Conservation (phyloP, 2,329 filamentous ascomycete species). For the Nemania abortiva region DNA sequence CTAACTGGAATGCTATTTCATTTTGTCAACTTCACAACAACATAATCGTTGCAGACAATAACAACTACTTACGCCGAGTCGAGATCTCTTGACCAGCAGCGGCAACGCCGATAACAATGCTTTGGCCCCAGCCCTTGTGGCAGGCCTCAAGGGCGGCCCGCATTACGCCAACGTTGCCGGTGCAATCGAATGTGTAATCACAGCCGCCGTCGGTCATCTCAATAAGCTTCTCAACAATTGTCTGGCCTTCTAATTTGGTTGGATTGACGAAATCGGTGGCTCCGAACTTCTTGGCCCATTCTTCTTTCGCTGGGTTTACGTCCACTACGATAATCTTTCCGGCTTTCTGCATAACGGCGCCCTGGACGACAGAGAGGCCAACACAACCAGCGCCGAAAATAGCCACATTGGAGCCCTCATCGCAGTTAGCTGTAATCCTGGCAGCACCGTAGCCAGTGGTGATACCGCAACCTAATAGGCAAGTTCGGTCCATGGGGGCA, state of each 20-base stretch:
- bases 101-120: constrained; percentile 96
- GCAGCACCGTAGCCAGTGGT: constrained; percentile 98
- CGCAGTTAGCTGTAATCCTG: constrained; percentile 90
- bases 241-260: constrained; percentile 79
- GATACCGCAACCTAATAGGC: constrained; percentile 96
- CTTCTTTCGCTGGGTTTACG: constrained; percentile 90
- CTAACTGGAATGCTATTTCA: constrained; percentile 89
- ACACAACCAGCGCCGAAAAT: constrained; percentile 97
- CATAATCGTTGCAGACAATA: not conserved
- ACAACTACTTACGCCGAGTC: constrained; percentile 79
- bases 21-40: constrained; percentile 38
- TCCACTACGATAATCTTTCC: constrained; percentile 79
- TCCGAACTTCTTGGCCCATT: constrained; percentile 93
- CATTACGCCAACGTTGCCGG: constrained; percentile 94
- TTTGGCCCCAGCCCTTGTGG: constrained; percentile 99
- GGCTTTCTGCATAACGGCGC: constrained; percentile 86
- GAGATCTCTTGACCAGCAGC: constrained; percentile 96
- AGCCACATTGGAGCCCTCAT: constrained; percentile 89
- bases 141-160: constrained; percentile 94
- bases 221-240: constrained; percentile 89
- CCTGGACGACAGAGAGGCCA: constrained; percentile 94
- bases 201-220: constrained; percentile 98
- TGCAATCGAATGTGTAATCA: constrained; percentile 99
- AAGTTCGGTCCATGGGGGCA: constrained; percentile 95
- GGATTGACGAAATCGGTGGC: constrained; percentile 98